Conservation (phyloP, 495 filamentous ascomycete genomes). For the Echria macrotheca region DNA sequence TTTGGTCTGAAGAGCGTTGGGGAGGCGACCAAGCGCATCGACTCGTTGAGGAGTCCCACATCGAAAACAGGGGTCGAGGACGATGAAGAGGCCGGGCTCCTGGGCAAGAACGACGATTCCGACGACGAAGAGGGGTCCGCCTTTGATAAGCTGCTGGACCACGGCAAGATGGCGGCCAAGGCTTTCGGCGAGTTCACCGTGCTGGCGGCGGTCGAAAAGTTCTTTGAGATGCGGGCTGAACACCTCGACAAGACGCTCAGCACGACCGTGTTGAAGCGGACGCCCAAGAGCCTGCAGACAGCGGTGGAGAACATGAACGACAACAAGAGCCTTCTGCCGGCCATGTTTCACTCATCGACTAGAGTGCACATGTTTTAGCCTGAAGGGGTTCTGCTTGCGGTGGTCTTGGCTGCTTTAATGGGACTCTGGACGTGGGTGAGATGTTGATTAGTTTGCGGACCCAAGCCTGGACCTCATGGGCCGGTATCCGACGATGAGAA, state of each 20-base stretch:
- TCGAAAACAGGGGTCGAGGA: conserved; percentile 1
- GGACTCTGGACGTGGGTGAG: no score
- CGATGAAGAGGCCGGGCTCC: conserved; percentile 5
- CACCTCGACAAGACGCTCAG: conserved; percentile 29
- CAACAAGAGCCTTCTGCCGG: conserved; percentile 34
- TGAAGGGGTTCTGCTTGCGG: no score
- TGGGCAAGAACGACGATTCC: conserved; percentile 18
- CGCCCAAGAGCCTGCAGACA: conserved; percentile 27
- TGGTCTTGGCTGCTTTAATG: no score
- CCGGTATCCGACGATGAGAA: no score
- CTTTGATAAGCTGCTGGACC: conserved; percentile 19
- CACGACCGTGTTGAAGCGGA: conserved; percentile 30
- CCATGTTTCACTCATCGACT: conserved; percentile 30
- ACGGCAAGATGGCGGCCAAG: conserved; percentile 19
- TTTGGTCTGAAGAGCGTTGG: conserved; percentile 3
- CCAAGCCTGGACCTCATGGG: no score
- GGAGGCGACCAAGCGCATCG: conserved; percentile 4
- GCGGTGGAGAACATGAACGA: conserved; percentile 35
- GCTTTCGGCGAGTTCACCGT: conserved; percentile 18
- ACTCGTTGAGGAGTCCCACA: neutral
- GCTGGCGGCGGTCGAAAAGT: conserved; percentile 24
- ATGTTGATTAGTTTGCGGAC: no score
- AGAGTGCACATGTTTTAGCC: conserved; percentile 29
- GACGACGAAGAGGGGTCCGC: conserved; percentile 16
- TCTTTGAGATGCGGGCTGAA: conserved; percentile 28